Evolutionary conservation across 345 rosid genomes (phyloP), one percentile per base, ranked within the genome.

Genomic region (Euphorbia peplus): DNA sequence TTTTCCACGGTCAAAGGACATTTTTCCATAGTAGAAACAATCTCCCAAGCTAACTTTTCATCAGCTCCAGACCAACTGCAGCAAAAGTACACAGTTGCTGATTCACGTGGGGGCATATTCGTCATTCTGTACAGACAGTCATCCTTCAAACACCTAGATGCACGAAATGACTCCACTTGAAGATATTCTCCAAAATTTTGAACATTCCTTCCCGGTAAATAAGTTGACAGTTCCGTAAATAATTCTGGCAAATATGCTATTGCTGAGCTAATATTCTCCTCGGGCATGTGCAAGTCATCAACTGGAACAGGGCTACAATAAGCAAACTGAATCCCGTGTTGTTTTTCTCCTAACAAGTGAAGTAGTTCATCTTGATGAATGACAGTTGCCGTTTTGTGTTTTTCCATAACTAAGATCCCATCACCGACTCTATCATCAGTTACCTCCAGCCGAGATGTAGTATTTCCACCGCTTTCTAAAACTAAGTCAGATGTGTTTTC

Each of bases 351-450:
- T 64, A 86, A 66, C 52, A 63, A 55, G 37, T 60, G 73, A 15
- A 72, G 76, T 58, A 95, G 85, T 80, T 90, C 98, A 11, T 86
- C 96, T 61, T 88, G 88, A 83, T 91, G 93, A 19, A 91, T 73
- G 47, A 90, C 78, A 72, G 83, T 87, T 3, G 87, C 84, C 70
- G 72, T 88, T 74, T 84, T 83, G 76, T 77, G 64, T 60, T 82
- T 83, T 67, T 86, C 87, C 54, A 80, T 19, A 51, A 95, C 76
- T 54, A 88, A 53, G 61, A 90, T 75, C 63, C 95, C 93, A 39
- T 91, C 88, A 3, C 69, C 25, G 29, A 74, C 82, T 78, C 99
- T 87, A 12, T 87, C 79, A 66, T 95, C 99, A 13, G 32, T 77
- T 47, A 91, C 89, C 54, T 69, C 76, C 58, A 87, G 71, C 54